phyloP scores from a whole-genome alignment of 345 rosid genomes.

The Murraya paniculata region DNA sequence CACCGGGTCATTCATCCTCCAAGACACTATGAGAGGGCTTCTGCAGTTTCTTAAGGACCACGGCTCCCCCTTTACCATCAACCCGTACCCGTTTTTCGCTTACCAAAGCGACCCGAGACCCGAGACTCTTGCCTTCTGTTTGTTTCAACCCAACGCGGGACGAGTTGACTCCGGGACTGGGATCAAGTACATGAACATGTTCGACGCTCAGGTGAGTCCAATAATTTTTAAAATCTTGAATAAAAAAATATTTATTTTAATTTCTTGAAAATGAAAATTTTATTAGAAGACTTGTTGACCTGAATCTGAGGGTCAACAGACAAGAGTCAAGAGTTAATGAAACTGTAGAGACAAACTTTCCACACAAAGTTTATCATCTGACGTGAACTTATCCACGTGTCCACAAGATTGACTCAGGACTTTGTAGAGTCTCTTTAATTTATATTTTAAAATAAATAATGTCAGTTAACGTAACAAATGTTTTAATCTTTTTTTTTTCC shows the following conservation, averaged over 20 bases:
- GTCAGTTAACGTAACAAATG: neutral
- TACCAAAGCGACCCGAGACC: conserved; percentile 86
- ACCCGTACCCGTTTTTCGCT: conserved; percentile 95
- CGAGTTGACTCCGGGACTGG: conserved; percentile 78
- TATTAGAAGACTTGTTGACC: neutral
- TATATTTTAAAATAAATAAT: neutral
- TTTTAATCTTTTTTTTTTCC: neutral
- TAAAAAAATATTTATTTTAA: neutral
- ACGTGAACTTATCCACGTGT: neutral
- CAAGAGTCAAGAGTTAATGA: neutral
- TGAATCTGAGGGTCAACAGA: neutral
- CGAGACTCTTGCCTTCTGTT: conserved; percentile 78
- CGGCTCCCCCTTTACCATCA: conserved; percentile 74
- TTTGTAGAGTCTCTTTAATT: too few species aligned
- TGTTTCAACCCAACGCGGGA: conserved; percentile 88
- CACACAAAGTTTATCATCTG: neutral
- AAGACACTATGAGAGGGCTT: conserved; percentile 53
- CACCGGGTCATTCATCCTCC: conserved; percentile 54
- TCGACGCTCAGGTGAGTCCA: conserved; percentile 81
- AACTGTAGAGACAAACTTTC: neutral
- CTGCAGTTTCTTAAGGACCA: conserved; percentile 65
- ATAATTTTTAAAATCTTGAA: neutral
- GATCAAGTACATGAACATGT: conserved; percentile 91
- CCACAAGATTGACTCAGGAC: conserved; percentile 1
- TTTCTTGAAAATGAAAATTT: too few species aligned